Evolutionary conservation across 768 basidiomycete species (phyloP), one percentile per base, ranked within the genome.

Genomic region (Tylopilus sp.): DNA sequence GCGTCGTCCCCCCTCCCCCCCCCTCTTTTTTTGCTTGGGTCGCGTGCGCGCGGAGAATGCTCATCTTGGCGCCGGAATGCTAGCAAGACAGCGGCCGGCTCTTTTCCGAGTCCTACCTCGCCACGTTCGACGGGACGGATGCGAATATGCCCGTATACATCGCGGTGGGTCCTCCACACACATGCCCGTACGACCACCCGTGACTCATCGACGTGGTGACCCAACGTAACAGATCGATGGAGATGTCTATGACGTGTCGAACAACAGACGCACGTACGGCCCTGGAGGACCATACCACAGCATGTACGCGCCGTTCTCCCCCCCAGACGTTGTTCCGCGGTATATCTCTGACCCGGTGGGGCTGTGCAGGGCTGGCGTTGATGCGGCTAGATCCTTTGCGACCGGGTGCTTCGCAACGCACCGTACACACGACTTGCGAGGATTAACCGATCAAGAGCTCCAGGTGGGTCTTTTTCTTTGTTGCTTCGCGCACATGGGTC

Each of bases 381-480:
- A 98, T 68, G 92, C 91, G n/a, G 88, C 91, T 23, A 76, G 95
- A 58, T 88, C 94, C 0, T 98, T 92, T 69, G 91, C 81, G 40
- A 98, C 95, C 3, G 94, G 94, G 10, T 98, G 95, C 67, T 97
- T 98, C 75, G 78, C 83, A 60, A 82, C 82, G 4, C 95, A 98
- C 71, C 81, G 83, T 40, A 98, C 94, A 35, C 88, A 97, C 71
- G 95, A 98, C 72, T 74, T 87, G 54, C 85, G 95, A 55, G 95
- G 88, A 15, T 69, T 98, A 58, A 77, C 75, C 31, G 82, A 86
- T 46, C 68, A 73, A 52, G 91, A 98, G 70, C 67, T 87, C 55
- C 69, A 75, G 65, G 95, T 89, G 66, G 61, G 82, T 72, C 28
- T 10, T 28, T 28, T 47, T 38, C 17, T 30, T 5, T 45, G n/a